Base-by-base conservation (phyloP, 2,329 filamentous ascomycete genomes). In the Emergomyces pasteurianus region DNA sequence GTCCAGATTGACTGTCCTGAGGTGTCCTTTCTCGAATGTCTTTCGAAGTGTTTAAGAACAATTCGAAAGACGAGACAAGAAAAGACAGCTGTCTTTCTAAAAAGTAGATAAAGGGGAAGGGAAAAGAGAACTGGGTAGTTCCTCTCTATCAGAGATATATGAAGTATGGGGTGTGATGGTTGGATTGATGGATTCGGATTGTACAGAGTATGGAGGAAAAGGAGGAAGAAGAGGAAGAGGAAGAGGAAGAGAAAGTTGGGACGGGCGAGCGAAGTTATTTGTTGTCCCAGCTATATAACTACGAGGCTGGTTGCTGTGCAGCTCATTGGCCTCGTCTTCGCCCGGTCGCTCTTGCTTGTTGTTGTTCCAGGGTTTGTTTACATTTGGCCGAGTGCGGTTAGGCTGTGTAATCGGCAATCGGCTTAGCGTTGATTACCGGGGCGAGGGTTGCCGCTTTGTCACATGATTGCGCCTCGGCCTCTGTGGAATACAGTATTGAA, bases 1-100 rank as follows among this genome's bases (percentile, higher is more conserved):
- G 90, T 96, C 92, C 92, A 96, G 92, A 83, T 90, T 96, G 90
- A 82, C 90, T 88, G 88, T 86, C 86, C 88, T 86, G 80, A 77
- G 78, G 80, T 80, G 85, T 80, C 84, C 83, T 82, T 85, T 86
- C 86, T 89, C 84, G 83, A 85, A 85, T 74, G 72, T 72, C 74
- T 76, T 75, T 74, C 74, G 74, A 76, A 77, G 70, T 75, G 73
- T 73, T 72, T 66, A 62, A 64, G 64, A 75, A 75, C 73, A 76
- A 76, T 69, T 74, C 74, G 74, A 76, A 77, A 77, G 74, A 68
- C 72, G 69, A 77, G 71, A 75, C 74, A 76, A 77, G 75, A 77
- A 77, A 77, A 76, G 75, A 77, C 75, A 75, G 69, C 71, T 68
- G 72, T 73, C 71, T 75, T 73, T 74, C 23, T 28, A 63, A 63